Percentiles rank a stretch among this genome's conserved stretches.
Conservation (phyloP, 2,329 filamentous ascomycete species). For the Leptographium radiaticola region DNA sequence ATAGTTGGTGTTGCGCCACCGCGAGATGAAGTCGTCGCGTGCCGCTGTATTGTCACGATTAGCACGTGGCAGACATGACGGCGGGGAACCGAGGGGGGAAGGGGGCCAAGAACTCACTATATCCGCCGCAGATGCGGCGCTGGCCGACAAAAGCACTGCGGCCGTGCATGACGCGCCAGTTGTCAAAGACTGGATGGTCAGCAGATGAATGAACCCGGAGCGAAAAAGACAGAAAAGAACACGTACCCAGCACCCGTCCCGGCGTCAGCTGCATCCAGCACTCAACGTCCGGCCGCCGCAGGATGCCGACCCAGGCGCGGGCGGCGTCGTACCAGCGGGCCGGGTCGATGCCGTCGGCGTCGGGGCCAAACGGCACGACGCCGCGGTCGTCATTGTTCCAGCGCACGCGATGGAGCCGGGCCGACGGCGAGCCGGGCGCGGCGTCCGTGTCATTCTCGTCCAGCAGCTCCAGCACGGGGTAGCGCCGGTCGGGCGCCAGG, state of each 20-base stretch:
- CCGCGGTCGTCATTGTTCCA: slow-evolving; percentile 94
- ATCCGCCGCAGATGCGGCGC: slow-evolving; percentile 80
- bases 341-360: slow-evolving; percentile 25
- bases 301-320: slow-evolving; percentile 55
- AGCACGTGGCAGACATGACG: neutral
- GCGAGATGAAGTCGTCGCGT: slow-evolving; percentile 67
- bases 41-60: slow-evolving; percentile 39
- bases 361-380: slow-evolving; percentile 40
- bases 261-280: slow-evolving; percentile 74
- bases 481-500: slow-evolving; percentile 57
- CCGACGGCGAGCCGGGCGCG: too few species aligned
- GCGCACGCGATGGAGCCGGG: slow-evolving; percentile 45
- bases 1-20: slow-evolving; percentile 60
- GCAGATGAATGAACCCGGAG: neutral
- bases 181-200: slow-evolving; percentile 65
- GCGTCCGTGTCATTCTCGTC: slow-evolving; percentile 16
- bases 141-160: slow-evolving; percentile 71
- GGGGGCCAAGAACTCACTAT: slow-evolving; percentile 44
- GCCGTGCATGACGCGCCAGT: slow-evolving; percentile 89
- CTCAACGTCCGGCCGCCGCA: slow-evolving; percentile 52
- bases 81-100: neutral
- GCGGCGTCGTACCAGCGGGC: slow-evolving; percentile 70
- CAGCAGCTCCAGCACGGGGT: slow-evolving; percentile 59
- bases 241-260: slow-evolving; percentile 57
- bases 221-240: too few species aligned